Percentiles rank a stretch among this genome's conserved stretches.
Conservation (phyloP, 1,284 basidiomycete species). For the Malassezia sympodialis region DNA sequence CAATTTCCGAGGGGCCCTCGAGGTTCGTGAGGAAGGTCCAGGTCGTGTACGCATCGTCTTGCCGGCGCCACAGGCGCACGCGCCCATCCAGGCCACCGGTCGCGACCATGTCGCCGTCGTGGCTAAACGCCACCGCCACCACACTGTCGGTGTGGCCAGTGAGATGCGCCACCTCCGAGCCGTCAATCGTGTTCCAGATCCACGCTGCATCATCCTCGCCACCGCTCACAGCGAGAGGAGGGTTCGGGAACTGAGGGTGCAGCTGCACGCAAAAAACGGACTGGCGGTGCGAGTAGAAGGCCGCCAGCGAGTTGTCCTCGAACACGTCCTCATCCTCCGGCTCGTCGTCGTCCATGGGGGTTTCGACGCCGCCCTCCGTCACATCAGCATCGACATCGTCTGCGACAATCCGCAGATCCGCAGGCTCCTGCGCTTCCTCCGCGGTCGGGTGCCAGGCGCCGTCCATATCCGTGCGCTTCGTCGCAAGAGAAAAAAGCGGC, state of each 20-base stretch:
- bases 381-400: slow-evolving; percentile 12
- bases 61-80: slow-evolving; percentile 71
- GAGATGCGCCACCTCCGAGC: slow-evolving; percentile 69
- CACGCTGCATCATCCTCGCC: slow-evolving; percentile 92
- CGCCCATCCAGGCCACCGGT: slow-evolving; percentile 96
- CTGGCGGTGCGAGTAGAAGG: slow-evolving; percentile 42
- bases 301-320: slow-evolving; percentile 43
- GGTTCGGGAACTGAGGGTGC: slow-evolving; percentile 63
- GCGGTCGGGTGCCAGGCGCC: not conserved
- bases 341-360: slow-evolving; percentile 15
- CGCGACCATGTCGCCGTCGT: slow-evolving; percentile 79
- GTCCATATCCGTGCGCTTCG: slow-evolving; percentile 7
- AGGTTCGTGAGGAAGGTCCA: slow-evolving; percentile 91
- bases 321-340: slow-evolving; percentile 22
- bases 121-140: slow-evolving; percentile 66
- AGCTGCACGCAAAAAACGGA: slow-evolving; percentile 74
- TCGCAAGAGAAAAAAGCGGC: slow-evolving; percentile 1
- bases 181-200: slow-evolving; percentile 79
- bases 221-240: slow-evolving; percentile 75
- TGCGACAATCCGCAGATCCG: slow-evolving; percentile 17
- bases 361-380: slow-evolving; percentile 4
- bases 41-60: slow-evolving; percentile 55
- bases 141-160: slow-evolving; percentile 90
- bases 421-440: not conserved
- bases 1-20: slow-evolving; percentile 87